Percentiles rank a stretch among this genome's conserved stretches.
phyloP scores from a whole-genome alignment of 2,329 filamentous ascomycete species.

The Trichoderma breve region DNA sequence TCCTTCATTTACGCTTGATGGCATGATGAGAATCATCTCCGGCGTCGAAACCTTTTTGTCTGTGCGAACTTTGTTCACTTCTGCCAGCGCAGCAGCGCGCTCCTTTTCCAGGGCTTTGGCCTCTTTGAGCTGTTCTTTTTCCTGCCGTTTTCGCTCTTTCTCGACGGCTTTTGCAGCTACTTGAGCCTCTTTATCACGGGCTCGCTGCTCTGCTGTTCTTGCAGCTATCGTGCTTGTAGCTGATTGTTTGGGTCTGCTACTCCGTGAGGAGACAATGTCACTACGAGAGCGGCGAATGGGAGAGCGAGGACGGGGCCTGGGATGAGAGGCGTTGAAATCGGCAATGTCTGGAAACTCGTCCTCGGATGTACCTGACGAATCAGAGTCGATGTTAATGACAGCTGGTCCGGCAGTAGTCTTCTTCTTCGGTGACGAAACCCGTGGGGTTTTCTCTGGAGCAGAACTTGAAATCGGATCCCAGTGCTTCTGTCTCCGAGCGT shows the following conservation, averaged over 20 bases:
- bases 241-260: slow-evolving; percentile 22
- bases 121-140: slow-evolving; percentile 60
- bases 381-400: slow-evolving; percentile 40
- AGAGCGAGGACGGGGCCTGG: slow-evolving; percentile 23
- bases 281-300: slow-evolving; percentile 34
- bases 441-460: slow-evolving; percentile 40
- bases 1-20: slow-evolving; percentile 51
- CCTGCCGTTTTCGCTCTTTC: slow-evolving; percentile 53
- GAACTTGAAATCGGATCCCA: slow-evolving; percentile 54
- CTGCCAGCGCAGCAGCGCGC: slow-evolving; percentile 62
- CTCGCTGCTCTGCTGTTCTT: slow-evolving; percentile 38
- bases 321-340: slow-evolving; percentile 39
- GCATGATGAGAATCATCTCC: slow-evolving; percentile 76
- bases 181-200: slow-evolving; percentile 44
- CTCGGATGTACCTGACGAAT: slow-evolving; percentile 35
- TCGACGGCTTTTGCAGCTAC: slow-evolving; percentile 51
- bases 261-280: slow-evolving; percentile 28
- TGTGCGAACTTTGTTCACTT: slow-evolving; percentile 69
- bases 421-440: slow-evolving; percentile 21
- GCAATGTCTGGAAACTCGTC: slow-evolving; percentile 51
- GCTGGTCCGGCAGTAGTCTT: slow-evolving; percentile 17
- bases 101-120: slow-evolving; percentile 63
- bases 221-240: slow-evolving; percentile 25
- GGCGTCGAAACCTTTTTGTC: slow-evolving; percentile 71
- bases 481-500: background rate